Base-by-base conservation (phyloP, 148 eudicot species). In the Nepenthes mirabilis region DNA sequence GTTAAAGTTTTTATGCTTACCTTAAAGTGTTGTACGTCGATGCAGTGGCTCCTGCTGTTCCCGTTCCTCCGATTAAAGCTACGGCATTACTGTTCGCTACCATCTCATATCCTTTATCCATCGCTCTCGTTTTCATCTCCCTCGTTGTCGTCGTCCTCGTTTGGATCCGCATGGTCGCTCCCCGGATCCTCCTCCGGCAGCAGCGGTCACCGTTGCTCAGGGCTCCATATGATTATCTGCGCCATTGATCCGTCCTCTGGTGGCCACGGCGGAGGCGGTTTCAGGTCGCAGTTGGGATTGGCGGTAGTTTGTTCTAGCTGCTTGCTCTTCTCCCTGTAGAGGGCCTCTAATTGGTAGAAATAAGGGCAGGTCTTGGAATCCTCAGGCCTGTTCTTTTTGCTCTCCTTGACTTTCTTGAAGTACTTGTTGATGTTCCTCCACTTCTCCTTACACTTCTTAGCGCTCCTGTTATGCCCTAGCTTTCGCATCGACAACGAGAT, bases 361-460 rank as follows among this genome's bases (percentile, higher is more conserved):
- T 89, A 89, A 0, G 97, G 97, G 34, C 97, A 89, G 0, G 97
- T 85, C 61, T 86, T 89, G 7, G 93, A 79, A 43, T 86, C 94
- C n/a, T 83, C 84, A 0, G 94, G 97, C 9, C 90, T 53, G 51
- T 77, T 86, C 68, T 83, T 86, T 76, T 74, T 83, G 70, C 90
- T 86, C 58, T 90, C 97, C 33, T 86, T 90, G n/a, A 83, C 94
- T 50, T 86, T 89, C 79, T 86, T 83, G 84, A 77, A 89, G 70
- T 89, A 89, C 72, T 89, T 89, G 81, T 89, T 89, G 55, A 89
- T 89, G 77, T 89, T 89, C 71, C 86, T 94, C 97, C 97, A 89
- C 51, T 89, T 89, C 77, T 90, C 97, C 33, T 90, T 90, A 72
- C 97, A 90, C 37, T 88, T 63, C 57, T 90, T 90, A 0, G 97